phyloP scores from a whole-genome alignment of 768 basidiomycete species.

The Kwoniella shandongensis region DNA sequence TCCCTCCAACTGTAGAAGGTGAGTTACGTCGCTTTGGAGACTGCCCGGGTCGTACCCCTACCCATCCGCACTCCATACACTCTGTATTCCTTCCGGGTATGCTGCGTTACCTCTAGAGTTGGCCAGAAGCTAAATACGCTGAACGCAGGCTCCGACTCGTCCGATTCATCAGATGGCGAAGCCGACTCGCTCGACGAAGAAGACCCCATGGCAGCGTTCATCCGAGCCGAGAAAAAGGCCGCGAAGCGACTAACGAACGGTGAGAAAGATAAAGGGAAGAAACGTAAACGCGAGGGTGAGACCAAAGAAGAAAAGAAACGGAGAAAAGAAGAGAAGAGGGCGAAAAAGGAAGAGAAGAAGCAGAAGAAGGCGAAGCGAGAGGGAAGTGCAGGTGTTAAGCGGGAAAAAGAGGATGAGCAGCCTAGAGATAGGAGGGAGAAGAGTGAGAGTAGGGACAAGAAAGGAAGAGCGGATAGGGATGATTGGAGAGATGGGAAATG shows the following conservation, averaged over 20 bases:
- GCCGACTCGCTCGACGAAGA: conserved; percentile 75
- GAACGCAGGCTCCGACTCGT: conserved; percentile 15
- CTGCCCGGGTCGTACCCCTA: no score
- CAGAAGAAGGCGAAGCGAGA: conserved; percentile 13
- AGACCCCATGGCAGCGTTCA: conserved; percentile 95
- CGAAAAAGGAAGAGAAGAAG: conserved; percentile 59
- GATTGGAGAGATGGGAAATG: conserved; percentile 34
- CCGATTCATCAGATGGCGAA: conserved; percentile 37
- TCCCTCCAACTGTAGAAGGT: conserved; percentile 71
- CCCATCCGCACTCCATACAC: no score
- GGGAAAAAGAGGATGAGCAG: conserved; percentile 2
- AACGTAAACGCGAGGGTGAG: conserved; percentile 57
- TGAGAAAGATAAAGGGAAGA: conserved; percentile 66
- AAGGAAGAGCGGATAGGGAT: conserved; percentile 26
- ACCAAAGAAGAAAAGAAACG: conserved; percentile 68
- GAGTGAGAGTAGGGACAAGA: conserved; percentile 6
- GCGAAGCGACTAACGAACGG: conserved; percentile 39
- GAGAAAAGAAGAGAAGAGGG: conserved; percentile 71
- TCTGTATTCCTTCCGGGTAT: no score
- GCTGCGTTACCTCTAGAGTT: no score
- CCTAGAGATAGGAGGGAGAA: conserved; percentile 7
- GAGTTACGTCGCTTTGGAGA: no score
- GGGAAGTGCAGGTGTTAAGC: conserved; percentile 2
- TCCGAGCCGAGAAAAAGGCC: conserved; percentile 65
- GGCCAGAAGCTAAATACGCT: no score